Evolutionary conservation across 371 early-diverging fungal genomes (phyloP), one percentile per base, ranked within the genome.

Genomic region (Blakeslea trispora): DNA sequence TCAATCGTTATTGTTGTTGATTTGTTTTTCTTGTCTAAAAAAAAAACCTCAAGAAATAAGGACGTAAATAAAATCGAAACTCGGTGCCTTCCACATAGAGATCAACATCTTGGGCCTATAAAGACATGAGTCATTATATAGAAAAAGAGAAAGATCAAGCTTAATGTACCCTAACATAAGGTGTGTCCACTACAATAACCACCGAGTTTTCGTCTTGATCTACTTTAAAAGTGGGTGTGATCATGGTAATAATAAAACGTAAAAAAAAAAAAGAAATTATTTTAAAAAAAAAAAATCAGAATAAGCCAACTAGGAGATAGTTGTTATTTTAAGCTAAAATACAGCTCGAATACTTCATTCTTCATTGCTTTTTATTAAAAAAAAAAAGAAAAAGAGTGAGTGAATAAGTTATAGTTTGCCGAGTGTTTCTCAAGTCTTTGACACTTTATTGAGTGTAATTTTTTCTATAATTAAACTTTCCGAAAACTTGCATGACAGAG

Each of bases 151-250:
- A 28, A 3, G 28, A 5, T 28, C 28, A 5, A 7, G 3, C 7
- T 7, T 22, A 17, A 45, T 71, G n/a, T 75, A 88, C 93, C 69
- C 91, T 87, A 40, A 96, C 85, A 64, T 92, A 88, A 1, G 95
- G 94, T 13, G 91, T 90, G 45, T 89, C 74, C 49, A 96, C 87
- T 6, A 72, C 70, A 6, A 96, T 81, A 15, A 74, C 80, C 14
- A 97, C 83, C 45, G 76, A 83, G 34, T 81, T 75, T 22, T 86
- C 78, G 59, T 93, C 90, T 63, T 97, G 97, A 9, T 84, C 78
- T 18, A 93, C 82, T 43, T 73, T 74, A 68, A 97, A 97, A 14
- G 75, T 68, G 5, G 98, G 97, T n/a, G 96, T 95, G 53, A 96
- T 86, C 98, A 97, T 97, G n/a, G n/a, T n/a, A n/a, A n/a, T n/a